Base-by-base conservation (phyloP, 2,329 filamentous ascomycete genomes). In the Dothidotthia symphoricarpi region DNA sequence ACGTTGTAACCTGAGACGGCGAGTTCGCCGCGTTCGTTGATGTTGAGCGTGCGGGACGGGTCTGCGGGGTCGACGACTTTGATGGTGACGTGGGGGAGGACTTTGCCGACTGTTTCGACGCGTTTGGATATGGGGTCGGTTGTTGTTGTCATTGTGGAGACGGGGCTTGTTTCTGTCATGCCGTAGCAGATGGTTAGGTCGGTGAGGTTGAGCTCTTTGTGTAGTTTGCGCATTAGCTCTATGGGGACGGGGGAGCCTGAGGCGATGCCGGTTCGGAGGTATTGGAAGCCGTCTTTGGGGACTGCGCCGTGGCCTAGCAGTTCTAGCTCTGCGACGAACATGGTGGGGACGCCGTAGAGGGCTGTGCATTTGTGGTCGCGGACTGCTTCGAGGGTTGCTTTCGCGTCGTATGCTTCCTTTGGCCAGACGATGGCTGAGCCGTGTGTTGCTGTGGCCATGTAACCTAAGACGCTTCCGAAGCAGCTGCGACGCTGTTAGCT, bases 181-280 rank as follows among this genome's bases (percentile, higher is more conserved):
- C 90, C 90, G 66, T 96, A 97, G 73, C 90, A 95, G 48, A 95
- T 96, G 0, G 90, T 91, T 15, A 97, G 70, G 39, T 95, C 86
- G 0, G 76, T 79, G 13, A 97, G 71, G 32, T 93, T 93, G 7
- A 97, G 73, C 2, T 72, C 75, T 16, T 75, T 75, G 63, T 91
- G 85, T 6, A 97, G 70, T 43, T 79, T 81, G 13, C 77, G 75
- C 87, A 94, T 95, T 17, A 96, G 74, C 36, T 86, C 78, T 14
- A 84, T 80, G 0, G 93, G 91, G 2, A 97, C 84, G n/a, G 82
- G 86, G 38, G 80, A 86, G 0, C 93, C 93, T 0, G 91, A 88
- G 9, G 86, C 89, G 52, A 97, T 96, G 19, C 93, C 93, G n/a
- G 91, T 97, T 28, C 83, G 75, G 4, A 97, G 73, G 46, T 80